Conservation (phyloP, 352 stramenopile species). For the Halophytophthora batemanensis region DNA sequence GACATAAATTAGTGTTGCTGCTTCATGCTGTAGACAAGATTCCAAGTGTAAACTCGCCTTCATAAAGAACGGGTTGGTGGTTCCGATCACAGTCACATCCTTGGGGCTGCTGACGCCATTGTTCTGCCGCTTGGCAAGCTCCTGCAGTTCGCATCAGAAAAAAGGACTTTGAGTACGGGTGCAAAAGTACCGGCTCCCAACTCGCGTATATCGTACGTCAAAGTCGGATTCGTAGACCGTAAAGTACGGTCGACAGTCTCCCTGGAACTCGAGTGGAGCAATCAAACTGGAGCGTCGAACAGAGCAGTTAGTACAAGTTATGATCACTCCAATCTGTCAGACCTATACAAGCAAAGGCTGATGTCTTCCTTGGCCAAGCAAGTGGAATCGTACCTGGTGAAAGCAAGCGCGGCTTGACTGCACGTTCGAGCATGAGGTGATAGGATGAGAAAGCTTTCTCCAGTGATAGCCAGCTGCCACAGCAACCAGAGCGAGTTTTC, state of each 20-base stretch:
- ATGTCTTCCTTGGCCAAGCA: background rate
- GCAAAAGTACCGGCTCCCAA: background rate
- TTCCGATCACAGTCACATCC: conserved; percentile 66
- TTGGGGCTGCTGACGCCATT: conserved; percentile 40
- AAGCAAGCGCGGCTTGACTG: conserved; percentile 75
- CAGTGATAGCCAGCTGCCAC: conserved; percentile 84
- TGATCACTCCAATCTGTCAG: no score
- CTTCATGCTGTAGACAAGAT: no score
- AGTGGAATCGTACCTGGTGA: conserved; percentile 52
- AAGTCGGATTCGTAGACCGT: conserved; percentile 87
- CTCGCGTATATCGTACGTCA: conserved; percentile 36
- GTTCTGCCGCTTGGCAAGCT: conserved; percentile 55
- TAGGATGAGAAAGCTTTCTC: conserved; percentile 76
- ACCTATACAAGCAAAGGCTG: background rate
- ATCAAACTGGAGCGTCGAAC: conserved; percentile 52
- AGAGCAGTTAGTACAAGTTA: background rate
- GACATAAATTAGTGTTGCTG: background rate
- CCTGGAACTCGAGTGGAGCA: conserved; percentile 70
- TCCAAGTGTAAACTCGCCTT: conserved; percentile 27
- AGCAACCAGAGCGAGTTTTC: conserved; percentile 74
- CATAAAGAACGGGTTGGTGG: conserved; percentile 88
- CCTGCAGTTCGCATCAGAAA: conserved; percentile 19
- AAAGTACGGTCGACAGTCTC: conserved; percentile 84
- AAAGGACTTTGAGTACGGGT: conserved; percentile 2
- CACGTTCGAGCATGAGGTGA: conserved; percentile 77